Conservation (phyloP, 805 yeast species). For the Lipomyces sp. region DNA sequence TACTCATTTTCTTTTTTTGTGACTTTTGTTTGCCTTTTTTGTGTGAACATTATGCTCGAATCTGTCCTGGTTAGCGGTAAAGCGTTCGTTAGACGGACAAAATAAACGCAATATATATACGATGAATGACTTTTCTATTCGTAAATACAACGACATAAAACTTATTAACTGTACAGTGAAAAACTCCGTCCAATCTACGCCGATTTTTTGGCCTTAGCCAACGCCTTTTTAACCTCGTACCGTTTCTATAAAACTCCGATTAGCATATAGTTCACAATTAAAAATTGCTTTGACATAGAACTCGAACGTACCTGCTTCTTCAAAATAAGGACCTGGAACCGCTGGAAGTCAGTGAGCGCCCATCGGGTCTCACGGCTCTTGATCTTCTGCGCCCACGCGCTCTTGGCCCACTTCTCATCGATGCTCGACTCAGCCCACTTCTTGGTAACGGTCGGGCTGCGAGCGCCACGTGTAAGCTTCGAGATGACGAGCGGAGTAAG, state of each 20-base stretch:
- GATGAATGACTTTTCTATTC: conserved; percentile 6
- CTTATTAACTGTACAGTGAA: conserved; percentile 20
- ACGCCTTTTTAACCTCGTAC: conserved; percentile 91
- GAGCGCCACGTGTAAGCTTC: conserved; percentile 90
- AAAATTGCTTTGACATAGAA: not conserved
- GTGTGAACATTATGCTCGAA: not conserved
- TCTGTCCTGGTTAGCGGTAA: not conserved
- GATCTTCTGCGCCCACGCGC: conserved; percentile 98
- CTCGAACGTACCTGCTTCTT: conserved; percentile 69
- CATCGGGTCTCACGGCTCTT: conserved; percentile 93
- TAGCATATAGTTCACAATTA: not conserved
- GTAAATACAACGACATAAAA: conserved; percentile 13
- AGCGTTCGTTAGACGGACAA: no score
- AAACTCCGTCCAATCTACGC: conserved; percentile 15
- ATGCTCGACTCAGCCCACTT: conserved; percentile 90
- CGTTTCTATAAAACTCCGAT: conserved; percentile 48
- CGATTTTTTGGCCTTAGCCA: conserved; percentile 71
- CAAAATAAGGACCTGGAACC: conserved; percentile 97
- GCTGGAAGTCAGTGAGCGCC: conserved; percentile 92
- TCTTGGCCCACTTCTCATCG: conserved; percentile 83
- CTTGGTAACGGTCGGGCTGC: conserved; percentile 79
- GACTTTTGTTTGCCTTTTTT: not conserved
- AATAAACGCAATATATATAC: not conserved
- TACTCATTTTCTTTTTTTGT: not conserved
- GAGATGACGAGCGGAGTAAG: conserved; percentile 89